Evolutionary conservation across 257 asterid species (phyloP), one percentile per base, ranked within the genome.

Genomic region (Schizonepeta tenuifolia): DNA sequence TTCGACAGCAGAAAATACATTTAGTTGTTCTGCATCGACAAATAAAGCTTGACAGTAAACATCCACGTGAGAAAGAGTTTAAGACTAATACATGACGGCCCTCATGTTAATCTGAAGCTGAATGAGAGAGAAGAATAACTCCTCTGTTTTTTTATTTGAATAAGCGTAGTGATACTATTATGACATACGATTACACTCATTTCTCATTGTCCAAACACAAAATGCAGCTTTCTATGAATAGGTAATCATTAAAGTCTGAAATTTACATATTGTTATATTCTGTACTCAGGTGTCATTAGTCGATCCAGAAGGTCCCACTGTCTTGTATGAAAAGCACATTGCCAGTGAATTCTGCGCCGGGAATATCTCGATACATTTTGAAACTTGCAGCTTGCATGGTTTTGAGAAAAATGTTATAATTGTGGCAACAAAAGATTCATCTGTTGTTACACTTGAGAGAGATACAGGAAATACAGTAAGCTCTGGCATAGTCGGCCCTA

Each of bases 361-460:
- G 74, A 83, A 89, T 67, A 76, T 91, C 80, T 91, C 97, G 28
- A 77, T 77, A 79, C 95, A 91, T 83, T 89, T 88, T 61, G 86
- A 78, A 61, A 81, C 84, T 18, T 89, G 96, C 85, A 89, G 82
- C 81, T 77, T 91, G 72, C 93, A 94, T 72, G 97, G 98, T 53
- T 94, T 94, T 65, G 93, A 94, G 63, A 94, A 94, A 85, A 90
- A 88, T 70, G 87, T 84, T 31, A 72, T 91, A 35, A 69, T 91
- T 55, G 87, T 83, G 35, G 91, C 97, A 24, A 88, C 96, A 20
- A 94, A 87, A 77, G 99, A 91, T 82, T 94, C 97, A 41, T 91
- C 99, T 61, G 77, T 91, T 41, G 40, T 80, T 59, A 84, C 96
- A 57, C 86, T 91, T 2, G 99, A 91, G 80, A 80, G 80, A 75